phyloP scores from a whole-genome alignment of 345 rosid genomes.

The Populus tremula region DNA sequence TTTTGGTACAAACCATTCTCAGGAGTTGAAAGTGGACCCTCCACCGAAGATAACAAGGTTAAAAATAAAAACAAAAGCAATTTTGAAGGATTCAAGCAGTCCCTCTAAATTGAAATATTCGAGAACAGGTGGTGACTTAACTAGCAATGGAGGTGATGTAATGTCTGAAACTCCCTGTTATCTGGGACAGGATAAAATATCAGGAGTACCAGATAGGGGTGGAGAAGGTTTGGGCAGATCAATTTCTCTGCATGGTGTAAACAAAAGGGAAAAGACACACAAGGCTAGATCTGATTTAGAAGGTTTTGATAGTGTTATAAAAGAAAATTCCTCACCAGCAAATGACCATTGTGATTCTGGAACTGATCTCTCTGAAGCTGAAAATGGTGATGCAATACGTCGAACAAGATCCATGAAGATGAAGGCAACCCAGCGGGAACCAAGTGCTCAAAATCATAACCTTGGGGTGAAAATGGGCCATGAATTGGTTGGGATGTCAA shows the following conservation, averaged over 20 bases:
- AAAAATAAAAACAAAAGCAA: constrained; percentile 51
- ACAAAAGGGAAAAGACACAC: constrained; percentile 16
- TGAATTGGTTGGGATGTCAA: constrained; percentile 39
- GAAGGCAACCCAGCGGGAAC: constrained; percentile 48
- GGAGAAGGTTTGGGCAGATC: constrained; percentile 29
- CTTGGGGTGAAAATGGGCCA: constrained; percentile 37
- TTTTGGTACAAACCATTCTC: constrained; percentile 28
- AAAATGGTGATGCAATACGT: constrained; percentile 48
- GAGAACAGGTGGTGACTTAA: constrained; percentile 32
- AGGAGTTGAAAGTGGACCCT: constrained; percentile 39
- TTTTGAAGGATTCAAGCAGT: constrained; percentile 33
- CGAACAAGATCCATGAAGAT: constrained; percentile 69
- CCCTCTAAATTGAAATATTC: constrained; percentile 35
- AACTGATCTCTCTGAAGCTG: constrained; percentile 35
- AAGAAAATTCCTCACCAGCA: constrained; percentile 26
- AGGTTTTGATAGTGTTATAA: constrained; percentile 23
- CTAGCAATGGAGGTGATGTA: constrained; percentile 25
- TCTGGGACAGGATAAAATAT: constrained; percentile 21
- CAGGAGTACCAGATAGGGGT: constrained; percentile 21
- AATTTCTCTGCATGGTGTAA: constrained; percentile 16
- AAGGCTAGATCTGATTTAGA: constrained; percentile 22
- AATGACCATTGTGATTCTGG: constrained; percentile 29
- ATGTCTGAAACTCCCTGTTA: constrained; percentile 25
- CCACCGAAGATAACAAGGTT: constrained; percentile 49
- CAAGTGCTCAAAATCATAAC: constrained; percentile 27